Evolutionary conservation across 2,329 filamentous ascomycete genomes (phyloP), one percentile per base, ranked within the genome.

Genomic region (Septoria linicola): DNA sequence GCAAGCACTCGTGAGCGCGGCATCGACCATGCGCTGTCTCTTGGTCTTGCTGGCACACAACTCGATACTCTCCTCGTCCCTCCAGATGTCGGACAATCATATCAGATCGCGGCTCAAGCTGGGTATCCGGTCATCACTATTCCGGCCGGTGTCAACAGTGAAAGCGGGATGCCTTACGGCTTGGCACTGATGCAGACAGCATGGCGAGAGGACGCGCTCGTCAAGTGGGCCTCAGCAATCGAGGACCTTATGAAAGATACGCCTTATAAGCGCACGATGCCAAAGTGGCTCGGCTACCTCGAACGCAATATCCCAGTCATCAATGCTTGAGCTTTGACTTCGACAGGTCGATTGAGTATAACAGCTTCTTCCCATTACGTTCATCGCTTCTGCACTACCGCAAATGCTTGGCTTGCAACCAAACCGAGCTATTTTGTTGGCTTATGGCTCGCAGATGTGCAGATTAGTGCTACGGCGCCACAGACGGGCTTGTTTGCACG

Each of bases 51-150:
- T 17, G 72, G 71, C 3, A 64, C 67, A 2, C 57, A 68, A 16
- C 71, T 89, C 1, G 77, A 82, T 49, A 86, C 79, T 1, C 72
- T 90, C 2, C 73, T 91, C 1, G 83, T 88, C 0, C 86, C 86
- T 4, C 76, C 84, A 0, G 81, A 86, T 62, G 82, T 85, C 2
- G 85, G 78, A 0, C 83, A 87, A 66, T 80, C 80, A 3, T 82
- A 82, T 55, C 82, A 88, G 68, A 80, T 88, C 53, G 83, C 85
- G 0, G 87, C 87, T 0, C 85, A 89, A 69, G 87, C 87, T 6
- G 85, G 86, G 0, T 90, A 89, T 63, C 87, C 86, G 0, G 77
- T 87, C 63, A 75, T 89, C 43, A 88, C 85, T 0, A 65, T 90
- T 1, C 87, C 87, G 0, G 82, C 77, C 0, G 83, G 83, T 1